Evolutionary conservation across 495 filamentous ascomycete species (phyloP).

Genomic region (Cercophora samala): DNA sequence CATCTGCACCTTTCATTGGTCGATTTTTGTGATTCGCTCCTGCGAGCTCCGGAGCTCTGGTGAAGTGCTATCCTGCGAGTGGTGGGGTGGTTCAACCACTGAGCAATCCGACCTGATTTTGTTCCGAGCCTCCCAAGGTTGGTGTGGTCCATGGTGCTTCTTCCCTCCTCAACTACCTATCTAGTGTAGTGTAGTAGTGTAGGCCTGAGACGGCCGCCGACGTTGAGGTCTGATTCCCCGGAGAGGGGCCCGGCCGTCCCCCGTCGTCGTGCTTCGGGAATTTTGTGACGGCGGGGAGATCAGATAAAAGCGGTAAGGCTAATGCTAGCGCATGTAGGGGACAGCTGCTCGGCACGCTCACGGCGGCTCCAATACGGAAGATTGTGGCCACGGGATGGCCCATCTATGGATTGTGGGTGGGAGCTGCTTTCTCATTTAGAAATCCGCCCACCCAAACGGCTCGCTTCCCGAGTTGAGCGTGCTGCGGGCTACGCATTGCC

Average conservation of each 20-base stretch:
- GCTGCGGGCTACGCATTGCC: not conserved
- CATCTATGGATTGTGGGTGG: not conserved
- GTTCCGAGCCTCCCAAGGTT: not conserved
- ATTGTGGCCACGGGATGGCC: slow-evolving; percentile 10
- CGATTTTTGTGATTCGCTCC: slow-evolving; percentile 7
- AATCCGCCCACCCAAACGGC: slow-evolving; percentile 10
- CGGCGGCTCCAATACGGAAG: slow-evolving; percentile 17
- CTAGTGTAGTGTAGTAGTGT: too few relatives aligned
- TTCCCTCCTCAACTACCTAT: not conserved
- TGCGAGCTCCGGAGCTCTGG: slow-evolving; percentile 1
- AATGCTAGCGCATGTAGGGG: slow-evolving; percentile 13
- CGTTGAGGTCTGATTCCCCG: not conserved
- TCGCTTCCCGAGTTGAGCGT: slow-evolving; percentile 7
- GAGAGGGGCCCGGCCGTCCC: slow-evolving; percentile 6
- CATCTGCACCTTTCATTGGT: not conserved
- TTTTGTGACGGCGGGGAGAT: slow-evolving; percentile 23
- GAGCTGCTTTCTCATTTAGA: not conserved
- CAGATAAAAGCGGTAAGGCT: slow-evolving; percentile 21
- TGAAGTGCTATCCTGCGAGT: not conserved
- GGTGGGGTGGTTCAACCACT: not conserved
- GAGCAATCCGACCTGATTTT: not conserved
- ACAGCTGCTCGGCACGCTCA: slow-evolving; percentile 10
- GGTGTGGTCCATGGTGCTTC: not conserved
- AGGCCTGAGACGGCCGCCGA: not conserved
- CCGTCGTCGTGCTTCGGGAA: slow-evolving; percentile 20